Evolutionary conservation across 305 asterid species (phyloP).

Genomic region (Fraxinus paxiana): DNA sequence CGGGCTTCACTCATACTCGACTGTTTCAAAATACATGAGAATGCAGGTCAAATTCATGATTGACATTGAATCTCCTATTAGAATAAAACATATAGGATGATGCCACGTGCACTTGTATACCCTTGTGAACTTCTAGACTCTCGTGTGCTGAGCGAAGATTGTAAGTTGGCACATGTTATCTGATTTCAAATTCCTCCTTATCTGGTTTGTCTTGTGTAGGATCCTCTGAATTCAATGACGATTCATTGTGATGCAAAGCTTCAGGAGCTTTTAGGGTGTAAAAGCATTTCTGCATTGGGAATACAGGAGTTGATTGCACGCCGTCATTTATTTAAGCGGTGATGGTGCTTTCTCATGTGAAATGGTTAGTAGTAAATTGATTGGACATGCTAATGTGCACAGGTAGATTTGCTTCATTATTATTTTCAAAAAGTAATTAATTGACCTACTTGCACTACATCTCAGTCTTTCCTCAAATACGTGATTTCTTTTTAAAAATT

Average conservation of each 20-base stretch:
- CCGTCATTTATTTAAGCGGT: conserved; percentile 46
- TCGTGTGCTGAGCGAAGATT: neutral
- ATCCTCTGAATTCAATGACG: conserved; percentile 52
- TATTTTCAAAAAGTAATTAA: neutral
- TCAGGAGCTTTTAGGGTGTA: conserved; percentile 66
- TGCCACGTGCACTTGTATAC: neutral
- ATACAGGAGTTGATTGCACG: conserved; percentile 58
- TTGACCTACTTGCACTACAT: neutral
- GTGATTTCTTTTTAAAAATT: neutral
- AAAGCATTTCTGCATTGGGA: conserved; percentile 62
- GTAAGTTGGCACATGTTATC: conserved; percentile 2
- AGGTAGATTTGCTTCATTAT: neutral
- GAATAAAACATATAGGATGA: neutral
- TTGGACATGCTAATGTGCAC: conserved; percentile 3
- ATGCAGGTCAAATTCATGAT: neutral
- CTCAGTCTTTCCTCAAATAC: neutral
- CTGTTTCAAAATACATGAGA: neutral
- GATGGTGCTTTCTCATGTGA: conserved; percentile 30
- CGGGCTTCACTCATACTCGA: neutral
- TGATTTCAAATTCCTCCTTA: conserved; percentile 14
- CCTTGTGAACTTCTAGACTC: neutral
- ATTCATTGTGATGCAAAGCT: conserved; percentile 63
- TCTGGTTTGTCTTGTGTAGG: conserved; percentile 36
- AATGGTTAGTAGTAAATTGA: conserved; percentile 30
- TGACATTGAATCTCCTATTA: neutral